phyloP scores from a whole-genome alignment of 345 rosid genomes.

The Moricandia arvensis region DNA sequence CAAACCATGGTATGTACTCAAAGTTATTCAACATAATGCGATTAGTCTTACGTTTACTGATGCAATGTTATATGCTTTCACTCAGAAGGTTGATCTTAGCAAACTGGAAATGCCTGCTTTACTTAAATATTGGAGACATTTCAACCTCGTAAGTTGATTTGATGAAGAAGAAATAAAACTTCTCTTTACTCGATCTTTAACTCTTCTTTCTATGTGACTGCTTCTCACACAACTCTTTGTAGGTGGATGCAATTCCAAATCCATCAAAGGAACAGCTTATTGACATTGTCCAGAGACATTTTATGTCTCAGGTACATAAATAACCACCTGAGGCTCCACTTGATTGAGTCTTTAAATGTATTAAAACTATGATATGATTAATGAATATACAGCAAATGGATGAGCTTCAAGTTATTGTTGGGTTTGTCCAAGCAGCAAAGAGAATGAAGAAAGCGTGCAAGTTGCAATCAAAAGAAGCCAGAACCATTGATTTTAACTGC shows the following conservation, averaged over 20 bases:
- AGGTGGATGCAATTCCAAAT: conserved; percentile 81
- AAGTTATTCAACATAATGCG: too few relatives aligned
- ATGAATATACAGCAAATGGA: conserved; percentile 69
- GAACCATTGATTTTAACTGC: conserved; percentile 39
- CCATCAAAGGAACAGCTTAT: conserved; percentile 87
- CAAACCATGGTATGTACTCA: too few relatives aligned
- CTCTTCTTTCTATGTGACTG: background rate
- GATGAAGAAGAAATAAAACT: background rate
- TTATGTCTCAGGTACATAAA: conserved; percentile 82
- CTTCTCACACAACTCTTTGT: background rate
- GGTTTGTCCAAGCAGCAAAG: conserved; percentile 94
- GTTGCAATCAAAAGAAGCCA: conserved; percentile 25
- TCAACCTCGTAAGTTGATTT: conserved; percentile 77
- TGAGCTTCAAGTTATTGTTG: conserved; percentile 90
- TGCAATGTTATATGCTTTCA: background rate
- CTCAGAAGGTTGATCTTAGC: conserved; percentile 84
- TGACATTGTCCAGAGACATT: conserved; percentile 83
- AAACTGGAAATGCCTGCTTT: conserved; percentile 87
- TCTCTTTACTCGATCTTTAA: background rate
- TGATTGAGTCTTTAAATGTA: background rate
- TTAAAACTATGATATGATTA: background rate
- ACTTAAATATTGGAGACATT: conserved; percentile 84
- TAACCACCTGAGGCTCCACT: background rate
- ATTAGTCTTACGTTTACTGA: background rate
- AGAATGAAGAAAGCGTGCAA: conserved; percentile 72